These are phyloP conservation scores for Podila verticillata DNA, from an alignment of 192 early-diverging fungal species.

Conservation along the genomic window DNA sequence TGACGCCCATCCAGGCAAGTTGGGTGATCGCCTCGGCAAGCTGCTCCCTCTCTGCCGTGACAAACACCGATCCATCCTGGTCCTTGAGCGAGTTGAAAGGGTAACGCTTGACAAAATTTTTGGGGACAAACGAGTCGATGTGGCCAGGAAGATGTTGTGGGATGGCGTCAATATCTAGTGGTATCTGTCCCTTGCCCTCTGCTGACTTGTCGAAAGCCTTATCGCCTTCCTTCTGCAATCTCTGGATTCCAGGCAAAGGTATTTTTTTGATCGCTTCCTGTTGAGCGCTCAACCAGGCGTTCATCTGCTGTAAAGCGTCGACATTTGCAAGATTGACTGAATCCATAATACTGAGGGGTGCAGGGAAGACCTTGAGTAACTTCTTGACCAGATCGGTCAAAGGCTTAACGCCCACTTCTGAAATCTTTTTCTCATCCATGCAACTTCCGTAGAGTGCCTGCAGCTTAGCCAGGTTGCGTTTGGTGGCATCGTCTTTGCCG, in stretches of 20 bases:
- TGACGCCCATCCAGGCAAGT: conserved; percentile 39
- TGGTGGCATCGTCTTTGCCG: conserved; percentile 52
- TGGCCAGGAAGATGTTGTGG: neutral
- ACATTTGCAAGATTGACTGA: neutral
- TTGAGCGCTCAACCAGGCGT: neutral
- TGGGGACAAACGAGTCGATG: neutral
- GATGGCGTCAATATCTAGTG: neutral
- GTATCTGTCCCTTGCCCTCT: neutral
- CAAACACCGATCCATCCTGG: neutral
- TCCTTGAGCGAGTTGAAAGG: neutral
- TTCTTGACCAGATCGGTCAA: conserved; percentile 43
- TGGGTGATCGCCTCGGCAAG: conserved; percentile 33
- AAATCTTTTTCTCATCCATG: conserved; percentile 55
- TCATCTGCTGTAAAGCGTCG: neutral
- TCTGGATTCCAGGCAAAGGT: neutral
- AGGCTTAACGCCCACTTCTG: conserved; percentile 52
- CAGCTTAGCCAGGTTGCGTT: conserved; percentile 64
- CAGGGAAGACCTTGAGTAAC: conserved; percentile 50
- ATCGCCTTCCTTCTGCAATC: neutral
- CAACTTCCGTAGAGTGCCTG: conserved; percentile 67
- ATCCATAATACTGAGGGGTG: conserved; percentile 16
- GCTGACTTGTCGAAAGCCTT: neutral
- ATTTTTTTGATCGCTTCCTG: neutral
- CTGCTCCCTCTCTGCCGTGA: conserved; percentile 31
- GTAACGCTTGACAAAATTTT: neutral